Percentiles rank a stretch among this genome's conserved stretches.
Conservation (phyloP, 306 rosid species). For the Crotalaria pallida region DNA sequence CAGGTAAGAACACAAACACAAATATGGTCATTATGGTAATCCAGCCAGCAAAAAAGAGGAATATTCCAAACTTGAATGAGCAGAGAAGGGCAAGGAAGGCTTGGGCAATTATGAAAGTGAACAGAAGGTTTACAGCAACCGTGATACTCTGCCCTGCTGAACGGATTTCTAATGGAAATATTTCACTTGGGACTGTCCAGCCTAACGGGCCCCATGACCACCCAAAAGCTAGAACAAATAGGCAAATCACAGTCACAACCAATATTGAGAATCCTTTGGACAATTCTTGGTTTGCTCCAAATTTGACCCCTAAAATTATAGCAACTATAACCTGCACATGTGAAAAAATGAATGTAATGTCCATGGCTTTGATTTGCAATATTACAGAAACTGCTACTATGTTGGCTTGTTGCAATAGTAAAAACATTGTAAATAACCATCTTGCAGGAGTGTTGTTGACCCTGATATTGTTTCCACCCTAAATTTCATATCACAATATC, state of each 20-base stretch:
- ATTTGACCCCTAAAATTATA: slow-evolving; percentile 58
- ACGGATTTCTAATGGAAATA: slow-evolving; percentile 41
- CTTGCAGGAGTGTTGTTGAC: not conserved
- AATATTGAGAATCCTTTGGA: slow-evolving; percentile 51
- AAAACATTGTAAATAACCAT: not conserved
- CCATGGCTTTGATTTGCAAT: not conserved
- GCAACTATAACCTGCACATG: slow-evolving; percentile 63
- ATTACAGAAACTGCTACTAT: not conserved
- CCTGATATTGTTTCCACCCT: not conserved
- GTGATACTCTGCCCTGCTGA: slow-evolving; percentile 50
- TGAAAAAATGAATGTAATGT: slow-evolving; percentile 1
- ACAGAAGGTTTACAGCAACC: slow-evolving; percentile 39
- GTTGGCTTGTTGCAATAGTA: not conserved
- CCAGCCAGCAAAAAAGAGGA: slow-evolving; percentile 39
- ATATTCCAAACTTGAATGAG: slow-evolving; percentile 34
- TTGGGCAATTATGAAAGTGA: slow-evolving; percentile 41
- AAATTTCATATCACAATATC: not conserved
- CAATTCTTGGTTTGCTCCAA: slow-evolving; percentile 46
- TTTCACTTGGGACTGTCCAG: slow-evolving; percentile 46
- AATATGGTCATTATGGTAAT: slow-evolving; percentile 35
- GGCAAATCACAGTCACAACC: slow-evolving; percentile 69
- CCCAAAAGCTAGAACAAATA: slow-evolving; percentile 69
- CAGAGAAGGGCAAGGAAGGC: slow-evolving; percentile 40
- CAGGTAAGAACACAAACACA: slow-evolving; percentile 35
- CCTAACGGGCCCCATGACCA: slow-evolving; percentile 54